Evolutionary conservation across 768 basidiomycete species (phyloP).

Genomic region (Amanita polypyramis): DNA sequence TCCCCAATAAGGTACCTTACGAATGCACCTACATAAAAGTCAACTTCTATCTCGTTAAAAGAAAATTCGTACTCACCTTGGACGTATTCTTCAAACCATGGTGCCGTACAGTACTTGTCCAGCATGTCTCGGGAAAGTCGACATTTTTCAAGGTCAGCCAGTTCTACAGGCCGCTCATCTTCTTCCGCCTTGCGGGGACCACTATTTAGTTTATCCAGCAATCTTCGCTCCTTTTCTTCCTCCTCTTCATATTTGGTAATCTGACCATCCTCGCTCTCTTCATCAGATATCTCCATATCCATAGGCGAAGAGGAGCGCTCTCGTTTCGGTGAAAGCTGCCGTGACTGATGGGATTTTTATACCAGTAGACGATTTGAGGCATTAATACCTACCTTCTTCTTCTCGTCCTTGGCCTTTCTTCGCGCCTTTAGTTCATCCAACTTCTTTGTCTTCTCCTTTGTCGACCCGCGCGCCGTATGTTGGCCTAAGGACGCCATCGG

Average conservation of each 20-base stretch:
- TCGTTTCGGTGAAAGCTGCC: constrained; percentile 47
- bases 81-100: constrained; percentile 82
- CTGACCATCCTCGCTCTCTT: constrained; percentile 79
- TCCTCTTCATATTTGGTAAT: constrained; percentile 66
- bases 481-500: constrained; percentile 38
- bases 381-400: constrained; percentile 54
- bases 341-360: constrained; percentile 26
- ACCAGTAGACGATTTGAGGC: neutral
- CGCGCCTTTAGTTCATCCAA: constrained; percentile 80
- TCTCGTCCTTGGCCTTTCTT: constrained; percentile 83
- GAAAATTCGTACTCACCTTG: constrained; percentile 41
- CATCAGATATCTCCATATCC: constrained; percentile 81
- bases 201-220: constrained; percentile 21
- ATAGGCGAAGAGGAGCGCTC: constrained; percentile 73
- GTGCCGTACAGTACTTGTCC: constrained; percentile 58
- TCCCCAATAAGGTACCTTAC: constrained; percentile 79
- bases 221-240: constrained; percentile 50
- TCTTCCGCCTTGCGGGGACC: constrained; percentile 21
- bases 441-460: constrained; percentile 71
- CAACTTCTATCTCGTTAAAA: constrained; percentile 5
- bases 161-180: constrained; percentile 38
- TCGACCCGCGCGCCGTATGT: constrained; percentile 61
- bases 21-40: constrained; percentile 51
- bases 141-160: constrained; percentile 51
- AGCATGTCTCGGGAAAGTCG: constrained; percentile 61